Evolutionary conservation across 441 rosid genomes (phyloP).

Genomic region (Aquilaria agallochum): DNA sequence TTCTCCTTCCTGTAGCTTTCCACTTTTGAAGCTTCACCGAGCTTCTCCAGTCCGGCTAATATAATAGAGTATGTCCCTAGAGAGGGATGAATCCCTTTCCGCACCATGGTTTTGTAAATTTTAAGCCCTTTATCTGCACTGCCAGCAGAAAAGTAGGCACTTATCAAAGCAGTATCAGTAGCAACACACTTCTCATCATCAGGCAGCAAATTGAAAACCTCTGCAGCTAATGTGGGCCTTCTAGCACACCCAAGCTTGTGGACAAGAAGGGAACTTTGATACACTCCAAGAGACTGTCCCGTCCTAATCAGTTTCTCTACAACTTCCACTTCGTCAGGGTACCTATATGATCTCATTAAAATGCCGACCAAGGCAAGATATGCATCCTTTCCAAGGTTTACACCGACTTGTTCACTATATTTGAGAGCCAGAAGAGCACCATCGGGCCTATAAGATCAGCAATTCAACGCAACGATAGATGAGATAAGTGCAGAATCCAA

Average conservation of each 20-base stretch:
- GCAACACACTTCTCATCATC: conserved; percentile 56
- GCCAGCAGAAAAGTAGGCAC: conserved; percentile 69
- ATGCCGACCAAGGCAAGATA: conserved; percentile 59
- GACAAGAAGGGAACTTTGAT: conserved; percentile 58
- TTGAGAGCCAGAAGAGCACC: conserved; percentile 66
- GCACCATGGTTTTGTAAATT: conserved; percentile 51
- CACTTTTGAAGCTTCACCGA: conserved; percentile 41
- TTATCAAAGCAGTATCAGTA: conserved; percentile 64
- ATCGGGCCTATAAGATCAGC: conserved; percentile 34
- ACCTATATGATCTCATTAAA: conserved; percentile 42
- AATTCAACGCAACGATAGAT: conserved; percentile 39
- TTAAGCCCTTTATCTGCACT: conserved; percentile 65
- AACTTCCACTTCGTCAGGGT: conserved; percentile 37
- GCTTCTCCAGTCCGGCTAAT: conserved; percentile 61
- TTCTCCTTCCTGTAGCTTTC: conserved; percentile 57
- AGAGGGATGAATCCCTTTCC: conserved; percentile 46
- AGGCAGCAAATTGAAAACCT: conserved; percentile 56
- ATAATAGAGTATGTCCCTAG: conserved; percentile 66
- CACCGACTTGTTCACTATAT: conserved; percentile 42
- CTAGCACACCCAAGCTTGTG: conserved; percentile 66
- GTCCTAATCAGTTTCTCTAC: conserved; percentile 48
- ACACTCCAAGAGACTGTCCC: conserved; percentile 55
- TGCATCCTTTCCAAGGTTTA: conserved; percentile 44
- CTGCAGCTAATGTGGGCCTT: conserved; percentile 61
- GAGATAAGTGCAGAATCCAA: conserved; percentile 50